Evolutionary conservation across 148 eudicot species (phyloP).

Genomic region (Oxyria digyna): DNA sequence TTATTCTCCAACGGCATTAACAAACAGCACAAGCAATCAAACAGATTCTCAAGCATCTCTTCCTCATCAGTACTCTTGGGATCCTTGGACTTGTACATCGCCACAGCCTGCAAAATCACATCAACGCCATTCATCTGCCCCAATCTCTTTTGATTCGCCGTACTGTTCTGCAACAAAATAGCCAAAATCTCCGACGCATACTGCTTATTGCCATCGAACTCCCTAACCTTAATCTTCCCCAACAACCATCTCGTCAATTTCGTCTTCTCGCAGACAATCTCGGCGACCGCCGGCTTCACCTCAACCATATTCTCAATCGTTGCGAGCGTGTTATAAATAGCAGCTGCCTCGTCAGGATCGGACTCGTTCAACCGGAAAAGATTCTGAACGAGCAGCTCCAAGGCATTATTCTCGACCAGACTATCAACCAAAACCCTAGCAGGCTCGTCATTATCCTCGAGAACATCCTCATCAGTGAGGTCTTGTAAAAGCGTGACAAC

Average conservation of each 20-base stretch:
- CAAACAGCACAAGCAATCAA: constrained; percentile 94
- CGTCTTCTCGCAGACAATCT: constrained; percentile 87
- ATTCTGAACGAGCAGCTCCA: constrained; percentile 72
- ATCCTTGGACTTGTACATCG: constrained; percentile 85
- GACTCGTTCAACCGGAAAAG: constrained; percentile 45
- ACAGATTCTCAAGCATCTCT: constrained; percentile 98
- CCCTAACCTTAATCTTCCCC: constrained; percentile 78
- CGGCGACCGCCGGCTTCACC: constrained; percentile 75
- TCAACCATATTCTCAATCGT: constrained; percentile 86
- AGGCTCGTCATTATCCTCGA: constrained; percentile 80
- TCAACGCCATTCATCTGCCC: constrained; percentile 97
- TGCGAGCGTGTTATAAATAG: constrained; percentile 42
- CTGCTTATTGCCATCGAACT: constrained; percentile 92
- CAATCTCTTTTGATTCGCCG: constrained; percentile 74
- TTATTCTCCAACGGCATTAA: constrained; percentile 98
- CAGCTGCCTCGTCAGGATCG: constrained; percentile 66
- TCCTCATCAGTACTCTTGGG: constrained; percentile 87
- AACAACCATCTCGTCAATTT: constrained; percentile 74
- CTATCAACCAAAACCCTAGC: constrained; percentile 64
- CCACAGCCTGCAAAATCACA: constrained; percentile 88
- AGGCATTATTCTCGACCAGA: constrained; percentile 66
- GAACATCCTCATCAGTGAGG: constrained; percentile 71
- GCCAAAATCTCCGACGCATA: constrained; percentile 93
- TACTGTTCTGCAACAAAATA: constrained; percentile 83
- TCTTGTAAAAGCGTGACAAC: constrained; percentile 63